A percentile compares a stretch with the other conserved stretches of the same genome.
phyloP scores from a whole-genome alignment of 2,329 filamentous ascomycete species.

The Talaromyces marneffei region DNA sequence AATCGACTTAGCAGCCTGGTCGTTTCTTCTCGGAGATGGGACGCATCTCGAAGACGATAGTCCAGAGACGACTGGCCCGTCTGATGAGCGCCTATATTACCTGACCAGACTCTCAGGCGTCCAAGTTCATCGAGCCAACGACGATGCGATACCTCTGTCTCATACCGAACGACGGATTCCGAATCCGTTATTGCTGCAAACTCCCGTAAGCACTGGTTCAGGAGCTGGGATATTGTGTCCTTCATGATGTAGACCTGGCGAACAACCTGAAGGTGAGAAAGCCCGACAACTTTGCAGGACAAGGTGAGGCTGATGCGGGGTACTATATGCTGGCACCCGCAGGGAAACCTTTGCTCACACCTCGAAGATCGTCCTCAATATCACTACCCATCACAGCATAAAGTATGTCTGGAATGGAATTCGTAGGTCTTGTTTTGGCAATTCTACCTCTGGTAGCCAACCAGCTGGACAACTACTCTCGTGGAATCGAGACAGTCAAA shows the following conservation, averaged over 20 bases:
- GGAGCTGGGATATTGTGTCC: background rate
- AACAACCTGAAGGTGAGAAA: background rate
- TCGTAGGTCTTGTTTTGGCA: slow-evolving; percentile 28
- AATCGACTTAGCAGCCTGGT: background rate
- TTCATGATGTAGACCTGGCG: background rate
- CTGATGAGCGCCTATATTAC: background rate
- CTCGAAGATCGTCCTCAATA: too few species aligned
- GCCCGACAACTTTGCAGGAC: background rate
- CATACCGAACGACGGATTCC: too few species aligned
- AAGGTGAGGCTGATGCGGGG: background rate
- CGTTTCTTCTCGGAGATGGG: background rate
- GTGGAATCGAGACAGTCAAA: slow-evolving; percentile 37
- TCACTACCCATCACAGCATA: too few species aligned
- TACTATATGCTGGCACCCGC: background rate
- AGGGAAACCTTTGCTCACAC: too few species aligned
- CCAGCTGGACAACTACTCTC: slow-evolving; percentile 31
- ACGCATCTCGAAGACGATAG: background rate
- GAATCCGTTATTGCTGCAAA: background rate
- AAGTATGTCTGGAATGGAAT: slow-evolving; percentile 21
- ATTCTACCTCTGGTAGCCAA: slow-evolving; percentile 34
- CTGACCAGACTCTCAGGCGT: background rate
- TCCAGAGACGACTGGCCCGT: background rate
- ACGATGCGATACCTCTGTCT: too few species aligned
- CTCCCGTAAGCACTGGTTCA: background rate
- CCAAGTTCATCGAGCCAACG: background rate